Conservation (phyloP, 2,329 filamentous ascomycete genomes). For the Aspergillus pseudoglaucus region DNA sequence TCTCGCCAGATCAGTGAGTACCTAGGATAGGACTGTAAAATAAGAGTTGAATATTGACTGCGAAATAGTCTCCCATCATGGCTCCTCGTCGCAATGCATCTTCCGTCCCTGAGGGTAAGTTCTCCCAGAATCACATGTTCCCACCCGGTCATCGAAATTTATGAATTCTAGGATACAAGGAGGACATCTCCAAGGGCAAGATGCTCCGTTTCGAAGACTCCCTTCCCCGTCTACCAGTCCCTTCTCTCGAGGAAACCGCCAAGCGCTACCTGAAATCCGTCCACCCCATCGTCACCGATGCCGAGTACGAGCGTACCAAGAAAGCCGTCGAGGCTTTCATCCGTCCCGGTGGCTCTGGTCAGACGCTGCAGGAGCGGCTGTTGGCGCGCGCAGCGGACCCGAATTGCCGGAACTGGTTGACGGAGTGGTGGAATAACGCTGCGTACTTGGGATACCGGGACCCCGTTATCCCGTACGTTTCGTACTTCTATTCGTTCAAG, state of each 20-base stretch:
- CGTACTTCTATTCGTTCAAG: slow-evolving; percentile 98
- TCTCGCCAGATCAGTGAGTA: slow-evolving; percentile 23
- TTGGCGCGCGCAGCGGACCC: slow-evolving; percentile 72
- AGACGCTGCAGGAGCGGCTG: slow-evolving; percentile 81
- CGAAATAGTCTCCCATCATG: slow-evolving; percentile 31
- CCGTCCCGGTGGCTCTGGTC: slow-evolving; percentile 74
- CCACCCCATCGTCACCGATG: slow-evolving; percentile 54
- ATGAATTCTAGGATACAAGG: slow-evolving; percentile 52
- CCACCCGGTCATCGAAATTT: slow-evolving; percentile 1
- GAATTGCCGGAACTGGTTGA: slow-evolving; percentile 84
- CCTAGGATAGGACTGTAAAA: background rate
- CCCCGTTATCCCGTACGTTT: slow-evolving; percentile 94
- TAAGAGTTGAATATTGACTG: slow-evolving; percentile 6
- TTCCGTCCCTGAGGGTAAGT: slow-evolving; percentile 41
- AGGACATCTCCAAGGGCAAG: slow-evolving; percentile 56
- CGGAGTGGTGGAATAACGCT: slow-evolving; percentile 96
- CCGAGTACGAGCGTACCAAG: slow-evolving; percentile 57
- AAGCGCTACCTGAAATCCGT: slow-evolving; percentile 61
- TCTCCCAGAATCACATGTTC: slow-evolving; percentile 12
- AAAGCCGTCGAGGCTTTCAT: slow-evolving; percentile 85
- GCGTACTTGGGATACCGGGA: slow-evolving; percentile 92
- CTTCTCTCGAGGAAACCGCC: slow-evolving; percentile 58
- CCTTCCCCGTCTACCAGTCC: slow-evolving; percentile 56
- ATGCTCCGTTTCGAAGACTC: slow-evolving; percentile 64
- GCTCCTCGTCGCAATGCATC: slow-evolving; percentile 38